phyloP scores from a whole-genome alignment of 495 filamentous ascomycete species.

The Lasiosphaeria miniovina region DNA sequence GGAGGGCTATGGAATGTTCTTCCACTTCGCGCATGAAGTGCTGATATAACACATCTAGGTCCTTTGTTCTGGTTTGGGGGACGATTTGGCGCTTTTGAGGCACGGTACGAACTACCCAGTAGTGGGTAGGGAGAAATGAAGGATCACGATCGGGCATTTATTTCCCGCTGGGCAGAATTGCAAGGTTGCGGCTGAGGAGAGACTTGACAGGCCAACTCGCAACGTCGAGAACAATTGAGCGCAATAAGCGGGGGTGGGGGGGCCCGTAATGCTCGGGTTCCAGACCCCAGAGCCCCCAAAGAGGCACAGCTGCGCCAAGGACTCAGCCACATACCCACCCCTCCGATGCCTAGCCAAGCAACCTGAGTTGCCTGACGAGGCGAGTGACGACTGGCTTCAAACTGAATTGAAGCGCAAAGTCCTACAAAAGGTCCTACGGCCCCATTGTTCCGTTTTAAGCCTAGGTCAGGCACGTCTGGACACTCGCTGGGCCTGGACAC shows the following conservation, averaged over 20 bases:
- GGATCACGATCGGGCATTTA: neutral
- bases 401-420: constrained; percentile 22
- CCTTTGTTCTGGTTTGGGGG: no score
- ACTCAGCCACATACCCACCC: constrained; percentile 23
- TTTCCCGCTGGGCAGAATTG: neutral
- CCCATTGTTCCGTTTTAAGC: constrained; percentile 16
- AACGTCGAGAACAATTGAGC: neutral
- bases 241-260: constrained; percentile 1
- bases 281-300: neutral
- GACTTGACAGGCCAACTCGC: neutral
- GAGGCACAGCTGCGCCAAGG: constrained; percentile 20
- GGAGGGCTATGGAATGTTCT: no score
- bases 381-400: neutral
- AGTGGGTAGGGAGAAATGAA: neutral
- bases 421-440: constrained; percentile 35
- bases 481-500: neutral
- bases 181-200: constrained; percentile 1
- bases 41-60: no score
- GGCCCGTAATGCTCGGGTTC: neutral
- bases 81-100: no score
- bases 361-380: neutral
- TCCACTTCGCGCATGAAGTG: no score
- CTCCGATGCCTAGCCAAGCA: constrained; percentile 1
- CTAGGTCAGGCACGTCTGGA: constrained; percentile 32
- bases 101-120: no score